phyloP scores from a whole-genome alignment of 306 rosid species.

The Cicer chorassanicum region DNA sequence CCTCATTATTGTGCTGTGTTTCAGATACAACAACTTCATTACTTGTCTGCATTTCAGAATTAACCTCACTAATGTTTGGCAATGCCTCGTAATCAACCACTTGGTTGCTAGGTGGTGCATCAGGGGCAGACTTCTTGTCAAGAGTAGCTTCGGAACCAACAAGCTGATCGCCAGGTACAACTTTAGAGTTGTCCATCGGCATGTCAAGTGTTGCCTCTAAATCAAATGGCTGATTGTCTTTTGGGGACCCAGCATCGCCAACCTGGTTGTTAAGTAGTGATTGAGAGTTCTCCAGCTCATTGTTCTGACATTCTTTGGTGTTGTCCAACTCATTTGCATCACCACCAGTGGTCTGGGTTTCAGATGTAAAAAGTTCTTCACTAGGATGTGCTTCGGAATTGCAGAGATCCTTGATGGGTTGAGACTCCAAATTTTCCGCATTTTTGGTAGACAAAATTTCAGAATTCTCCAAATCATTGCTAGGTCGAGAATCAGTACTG shows the following conservation, averaged over 20 bases:
- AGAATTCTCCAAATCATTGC: slow-evolving; percentile 30
- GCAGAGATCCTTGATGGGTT: slow-evolving; percentile 33
- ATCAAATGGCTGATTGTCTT: slow-evolving; percentile 19
- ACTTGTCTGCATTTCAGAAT: background rate
- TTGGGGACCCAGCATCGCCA: slow-evolving; percentile 22
- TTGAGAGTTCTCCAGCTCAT: slow-evolving; percentile 24
- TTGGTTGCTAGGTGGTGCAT: slow-evolving; percentile 12
- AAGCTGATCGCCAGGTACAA: background rate
- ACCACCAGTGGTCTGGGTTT: slow-evolving; percentile 30
- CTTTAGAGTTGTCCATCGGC: slow-evolving; percentile 34
- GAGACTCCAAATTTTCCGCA: slow-evolving; percentile 23
- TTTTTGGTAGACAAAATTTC: slow-evolving; percentile 34
- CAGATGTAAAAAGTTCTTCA: slow-evolving; percentile 29
- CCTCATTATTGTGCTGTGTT: background rate
- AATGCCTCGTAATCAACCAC: slow-evolving; percentile 17
- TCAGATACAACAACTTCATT: slow-evolving; percentile 4
- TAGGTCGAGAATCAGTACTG: slow-evolving; percentile 31
- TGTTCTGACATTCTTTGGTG: slow-evolving; percentile 4
- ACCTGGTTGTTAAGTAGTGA: slow-evolving; percentile 18
- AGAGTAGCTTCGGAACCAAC: slow-evolving; percentile 11
- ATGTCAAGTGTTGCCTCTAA: background rate
- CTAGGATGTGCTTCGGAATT: slow-evolving; percentile 29
- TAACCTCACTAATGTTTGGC: background rate
- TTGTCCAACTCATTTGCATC: slow-evolving; percentile 29
- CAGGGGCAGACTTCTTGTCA: slow-evolving; percentile 23